Evolutionary conservation across 352 stramenopile genomes (phyloP).

Genomic region (Phytophthora sojae): DNA sequence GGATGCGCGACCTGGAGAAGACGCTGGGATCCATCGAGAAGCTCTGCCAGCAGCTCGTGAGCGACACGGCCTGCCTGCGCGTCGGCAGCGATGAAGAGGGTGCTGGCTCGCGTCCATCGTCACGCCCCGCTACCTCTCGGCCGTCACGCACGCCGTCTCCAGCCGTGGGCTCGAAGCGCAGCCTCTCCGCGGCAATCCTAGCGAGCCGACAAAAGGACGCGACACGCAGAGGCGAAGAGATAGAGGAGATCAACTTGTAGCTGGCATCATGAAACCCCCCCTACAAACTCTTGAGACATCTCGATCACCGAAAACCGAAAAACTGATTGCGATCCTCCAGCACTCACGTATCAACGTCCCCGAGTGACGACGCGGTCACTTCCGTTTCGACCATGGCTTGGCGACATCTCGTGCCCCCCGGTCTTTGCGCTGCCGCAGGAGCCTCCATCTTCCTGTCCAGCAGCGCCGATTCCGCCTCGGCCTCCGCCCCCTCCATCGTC

Average conservation of each 20-base stretch:
- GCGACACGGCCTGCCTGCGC: slow-evolving; percentile 52
- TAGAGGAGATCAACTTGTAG: slow-evolving; percentile 52
- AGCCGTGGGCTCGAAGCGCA: slow-evolving; percentile 23
- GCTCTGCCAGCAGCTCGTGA: slow-evolving; percentile 71
- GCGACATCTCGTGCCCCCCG: slow-evolving; percentile 12
- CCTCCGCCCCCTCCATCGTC: slow-evolving; percentile 11
- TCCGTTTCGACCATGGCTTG: slow-evolving; percentile 22
- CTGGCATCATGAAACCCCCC: neutral
- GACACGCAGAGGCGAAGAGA: slow-evolving; percentile 40
- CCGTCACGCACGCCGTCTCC: slow-evolving; percentile 14
- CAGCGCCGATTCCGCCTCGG: neutral
- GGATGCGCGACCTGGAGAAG: slow-evolving; percentile 69
- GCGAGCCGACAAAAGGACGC: slow-evolving; percentile 46
- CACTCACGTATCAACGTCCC: slow-evolving; percentile 4
- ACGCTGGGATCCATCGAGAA: slow-evolving; percentile 68
- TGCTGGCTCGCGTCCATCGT: slow-evolving; percentile 9
- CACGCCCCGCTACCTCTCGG: slow-evolving; percentile 10
- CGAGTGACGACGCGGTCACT: slow-evolving; percentile 2
- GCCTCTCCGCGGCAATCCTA: slow-evolving; percentile 43
- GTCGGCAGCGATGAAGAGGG: slow-evolving; percentile 36
- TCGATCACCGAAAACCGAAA: slow-evolving; percentile 8
- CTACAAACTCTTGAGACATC: slow-evolving; percentile 16
- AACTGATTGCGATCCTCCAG: slow-evolving; percentile 1
- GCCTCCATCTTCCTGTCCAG: slow-evolving; percentile 15
- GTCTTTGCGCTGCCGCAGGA: slow-evolving; percentile 8